A percentile compares a stretch with the other conserved stretches of the same genome.
Conservation (phyloP, 345 rosid species). For the Eucalyptus shirleyi region DNA sequence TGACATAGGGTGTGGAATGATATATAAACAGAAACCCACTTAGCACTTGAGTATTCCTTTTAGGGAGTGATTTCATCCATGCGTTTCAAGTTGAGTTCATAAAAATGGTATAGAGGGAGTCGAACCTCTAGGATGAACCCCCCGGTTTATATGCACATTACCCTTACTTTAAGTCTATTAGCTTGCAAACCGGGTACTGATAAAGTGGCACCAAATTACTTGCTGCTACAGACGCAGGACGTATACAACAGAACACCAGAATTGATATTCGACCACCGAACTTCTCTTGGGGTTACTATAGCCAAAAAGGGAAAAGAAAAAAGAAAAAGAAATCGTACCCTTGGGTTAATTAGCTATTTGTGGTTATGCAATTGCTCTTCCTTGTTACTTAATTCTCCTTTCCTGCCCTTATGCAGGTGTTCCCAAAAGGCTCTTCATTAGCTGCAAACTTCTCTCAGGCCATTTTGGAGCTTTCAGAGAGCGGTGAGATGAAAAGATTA, state of each 20-base stretch:
- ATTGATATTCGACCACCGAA: not conserved
- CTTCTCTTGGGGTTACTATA: not conserved
- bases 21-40: not conserved
- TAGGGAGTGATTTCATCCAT: not conserved
- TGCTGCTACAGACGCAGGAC: not conserved
- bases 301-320: not conserved
- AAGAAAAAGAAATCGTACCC: not conserved
- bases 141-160: not conserved
- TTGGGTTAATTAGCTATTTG: not conserved
- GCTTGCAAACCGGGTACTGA: not conserved
- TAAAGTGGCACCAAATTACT: not conserved
- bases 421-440: conserved; percentile 36
- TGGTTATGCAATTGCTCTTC: not conserved
- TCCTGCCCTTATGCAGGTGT: conserved; percentile 8
- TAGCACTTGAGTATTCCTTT: not conserved
- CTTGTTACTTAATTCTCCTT: not conserved
- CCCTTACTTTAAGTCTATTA: not conserved
- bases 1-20: not conserved
- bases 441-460: conserved; percentile 30
- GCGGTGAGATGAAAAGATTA: conserved; percentile 7
- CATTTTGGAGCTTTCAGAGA: conserved; percentile 23
- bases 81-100: not conserved
- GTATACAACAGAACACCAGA: not conserved
- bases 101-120: not conserved
- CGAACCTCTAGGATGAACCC: not conserved